Percentiles rank a stretch among this genome's conserved stretches.
Conservation (phyloP, 768 basidiomycete genomes). For the Podaxis rugospora region DNA sequence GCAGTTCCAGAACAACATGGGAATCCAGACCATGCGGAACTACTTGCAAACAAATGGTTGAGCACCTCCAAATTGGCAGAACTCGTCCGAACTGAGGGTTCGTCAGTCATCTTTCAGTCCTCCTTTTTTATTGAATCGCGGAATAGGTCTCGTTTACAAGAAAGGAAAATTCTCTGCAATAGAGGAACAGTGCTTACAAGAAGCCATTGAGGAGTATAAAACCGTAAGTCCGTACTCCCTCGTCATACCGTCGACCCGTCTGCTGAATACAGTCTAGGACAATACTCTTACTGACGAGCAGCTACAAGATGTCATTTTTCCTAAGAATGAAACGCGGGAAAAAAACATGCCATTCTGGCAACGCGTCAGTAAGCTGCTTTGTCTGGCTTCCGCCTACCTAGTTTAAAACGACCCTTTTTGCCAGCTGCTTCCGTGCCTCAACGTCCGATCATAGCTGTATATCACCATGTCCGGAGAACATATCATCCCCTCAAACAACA, state of each 20-base stretch:
- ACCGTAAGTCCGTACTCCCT: conserved; percentile 34
- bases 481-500: conserved; percentile 67
- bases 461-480: conserved; percentile 71
- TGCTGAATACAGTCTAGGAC: conserved; percentile 28
- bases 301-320: conserved; percentile 61
- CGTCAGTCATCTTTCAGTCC: background rate
- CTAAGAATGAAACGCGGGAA: conserved; percentile 49
- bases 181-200: conserved; percentile 62
- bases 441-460: conserved; percentile 80
- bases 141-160: conserved; percentile 74
- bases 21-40: conserved; percentile 55
- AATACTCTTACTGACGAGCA: conserved; percentile 52
- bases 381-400: background rate
- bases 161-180: conserved; percentile 84
- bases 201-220: conserved; percentile 62
- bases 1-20: conserved; percentile 29
- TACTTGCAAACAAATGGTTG: conserved; percentile 80
- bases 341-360: conserved; percentile 73
- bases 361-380: conserved; percentile 59
- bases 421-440: conserved; percentile 66
- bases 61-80: conserved; percentile 63
- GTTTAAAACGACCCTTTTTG: conserved; percentile 9
- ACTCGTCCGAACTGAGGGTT: conserved; percentile 67
- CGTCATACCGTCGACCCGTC: background rate
- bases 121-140: background rate